These are phyloP conservation scores for Pelargonium fulgidum DNA, from an alignment of 441 rosid genomes.

Conservation along the genomic window DNA sequence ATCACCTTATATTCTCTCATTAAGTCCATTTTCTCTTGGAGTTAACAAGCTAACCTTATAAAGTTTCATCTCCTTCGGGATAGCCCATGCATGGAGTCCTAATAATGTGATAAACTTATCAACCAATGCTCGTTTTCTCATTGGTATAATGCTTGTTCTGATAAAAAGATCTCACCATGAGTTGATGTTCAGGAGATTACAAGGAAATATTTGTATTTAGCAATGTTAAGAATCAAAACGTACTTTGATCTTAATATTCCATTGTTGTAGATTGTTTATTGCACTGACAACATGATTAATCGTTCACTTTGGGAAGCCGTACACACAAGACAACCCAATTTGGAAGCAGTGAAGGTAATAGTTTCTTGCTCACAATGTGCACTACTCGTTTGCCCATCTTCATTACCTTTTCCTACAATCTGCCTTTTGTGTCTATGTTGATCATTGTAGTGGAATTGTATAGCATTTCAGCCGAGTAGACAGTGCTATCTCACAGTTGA, in stretches of 20 bases:
- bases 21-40: neutral
- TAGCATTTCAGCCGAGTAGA: no score
- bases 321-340: constrained; percentile 57
- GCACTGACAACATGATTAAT: constrained; percentile 71
- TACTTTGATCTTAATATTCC: neutral
- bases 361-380: neutral
- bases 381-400: neutral
- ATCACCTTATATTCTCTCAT: constrained; percentile 1
- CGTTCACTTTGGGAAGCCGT: constrained; percentile 70
- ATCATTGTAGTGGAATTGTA: no score
- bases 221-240: no score
- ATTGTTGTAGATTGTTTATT: constrained; percentile 44
- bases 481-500: no score
- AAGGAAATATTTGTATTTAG: no score
- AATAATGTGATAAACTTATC: neutral
- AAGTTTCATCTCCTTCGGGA: neutral
- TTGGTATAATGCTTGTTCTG: no score
- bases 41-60: neutral
- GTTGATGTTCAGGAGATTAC: no score
- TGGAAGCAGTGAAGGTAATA: constrained; percentile 49
- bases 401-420: neutral
- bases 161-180: no score
- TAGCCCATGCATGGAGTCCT: neutral
- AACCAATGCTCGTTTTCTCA: no score
- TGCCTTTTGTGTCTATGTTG: neutral